Evolutionary conservation across 495 filamentous ascomycete genomes (phyloP), one percentile per base, ranked within the genome.

Genomic region (Patellaria atrata): DNA sequence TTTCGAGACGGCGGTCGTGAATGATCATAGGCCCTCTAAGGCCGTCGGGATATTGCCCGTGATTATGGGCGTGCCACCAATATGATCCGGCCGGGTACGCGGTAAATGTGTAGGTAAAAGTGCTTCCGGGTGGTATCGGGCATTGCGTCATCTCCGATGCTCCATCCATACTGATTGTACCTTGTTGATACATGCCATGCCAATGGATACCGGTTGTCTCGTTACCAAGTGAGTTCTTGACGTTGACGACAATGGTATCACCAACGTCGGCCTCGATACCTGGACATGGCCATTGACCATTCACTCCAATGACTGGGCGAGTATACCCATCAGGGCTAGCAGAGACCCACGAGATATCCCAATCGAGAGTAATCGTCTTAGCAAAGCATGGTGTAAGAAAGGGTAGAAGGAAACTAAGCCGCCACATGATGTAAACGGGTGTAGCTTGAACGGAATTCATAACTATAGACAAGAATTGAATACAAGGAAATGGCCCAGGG

Each of bases 301-400:
- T 50, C 25, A 50, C 40, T 9, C 37, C 46, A 31, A 48, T 44
- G 6, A 48, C 45, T 6, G 46, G 46, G n/a, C 42, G 13, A 3
- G 23, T 12, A 30, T 31, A 41, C 2, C 41, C 41, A 34, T 47
- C 44, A 4, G 44, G 45, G n/a, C 36, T 36, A 12, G 35, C 36
- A 22, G 61, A 74, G 4, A 84, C 74, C 84, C 85, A 91, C 19
- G 67, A 66, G 40, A 87, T 67, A 48, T 79, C 77, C 59, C 79
- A 91, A 53, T 92, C 65, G 50, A 82, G 78, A 16, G 65, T 73
- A 34, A 83, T 70, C 2, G 71, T 79, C 22, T 69, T 75, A 30
- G 74, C 71, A 30, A 54, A 30, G 23, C n/a, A n/a, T n/a, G n/a
- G n/a, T n/a, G n/a, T n/a, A n/a, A n/a, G n/a, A n/a, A n/a, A n/a